Evolutionary conservation across 1,284 basidiomycete species (phyloP).

Genomic region (Abortiporus biennis): DNA sequence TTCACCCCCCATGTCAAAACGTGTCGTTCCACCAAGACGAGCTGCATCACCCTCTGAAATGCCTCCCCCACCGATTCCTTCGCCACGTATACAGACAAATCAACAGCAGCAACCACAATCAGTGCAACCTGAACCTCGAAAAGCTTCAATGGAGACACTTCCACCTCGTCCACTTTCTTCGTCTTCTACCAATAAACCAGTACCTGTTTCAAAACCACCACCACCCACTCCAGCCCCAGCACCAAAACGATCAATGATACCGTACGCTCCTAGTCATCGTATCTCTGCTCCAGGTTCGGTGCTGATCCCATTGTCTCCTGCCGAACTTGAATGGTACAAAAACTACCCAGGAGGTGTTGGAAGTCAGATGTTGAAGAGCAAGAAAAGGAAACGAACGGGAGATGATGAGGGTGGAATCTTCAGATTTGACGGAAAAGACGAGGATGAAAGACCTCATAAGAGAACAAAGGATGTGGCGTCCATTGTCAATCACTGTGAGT

Average conservation of each 20-base stretch:
- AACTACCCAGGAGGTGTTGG: constrained; percentile 51
- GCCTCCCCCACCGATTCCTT: no score
- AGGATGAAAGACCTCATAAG: constrained; percentile 43
- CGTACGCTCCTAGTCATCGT: constrained; percentile 61
- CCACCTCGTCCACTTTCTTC: constrained; percentile 9
- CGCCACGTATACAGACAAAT: no score
- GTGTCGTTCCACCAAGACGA: no score
- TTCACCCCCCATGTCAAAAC: constrained; percentile 19
- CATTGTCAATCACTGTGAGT: constrained; percentile 70
- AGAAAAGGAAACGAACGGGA: constrained; percentile 62
- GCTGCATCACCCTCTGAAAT: no score
- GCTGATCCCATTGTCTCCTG: constrained; percentile 55
- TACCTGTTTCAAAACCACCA: constrained; percentile 7
- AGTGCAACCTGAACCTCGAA: no score
- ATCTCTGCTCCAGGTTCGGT: constrained; percentile 56
- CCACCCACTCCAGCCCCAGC: constrained; percentile 15
- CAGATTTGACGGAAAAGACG: constrained; percentile 26
- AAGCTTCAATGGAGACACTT: constrained; percentile 7
- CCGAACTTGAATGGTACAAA: constrained; percentile 57
- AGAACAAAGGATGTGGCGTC: constrained; percentile 58
- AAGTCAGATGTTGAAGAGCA: constrained; percentile 37
- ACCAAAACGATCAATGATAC: constrained; percentile 27
- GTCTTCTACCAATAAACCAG: constrained; percentile 8
- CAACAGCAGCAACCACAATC: no score
- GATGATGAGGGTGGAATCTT: constrained; percentile 34